phyloP scores from a whole-genome alignment of 202 grass and related monocot species.

The Cymbopogon flexuosus region DNA sequence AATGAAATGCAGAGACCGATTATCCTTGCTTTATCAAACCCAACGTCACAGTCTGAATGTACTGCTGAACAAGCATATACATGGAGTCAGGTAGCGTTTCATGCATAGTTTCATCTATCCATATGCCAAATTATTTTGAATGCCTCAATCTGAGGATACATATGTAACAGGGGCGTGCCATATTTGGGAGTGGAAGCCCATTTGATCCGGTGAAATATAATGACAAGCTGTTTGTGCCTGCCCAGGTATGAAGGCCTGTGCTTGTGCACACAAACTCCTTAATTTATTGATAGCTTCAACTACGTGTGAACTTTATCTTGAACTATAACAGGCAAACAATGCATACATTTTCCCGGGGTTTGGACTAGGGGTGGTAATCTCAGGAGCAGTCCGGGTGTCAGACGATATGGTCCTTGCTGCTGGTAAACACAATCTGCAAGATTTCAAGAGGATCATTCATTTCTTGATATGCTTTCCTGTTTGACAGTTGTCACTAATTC shows the following conservation, averaged over 20 bases:
- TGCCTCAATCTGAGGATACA: neutral
- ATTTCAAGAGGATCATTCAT: neutral
- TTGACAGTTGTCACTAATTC: neutral
- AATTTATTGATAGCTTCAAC: neutral
- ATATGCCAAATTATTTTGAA: neutral
- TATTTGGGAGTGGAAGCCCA: conserved; percentile 94
- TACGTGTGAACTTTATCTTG: conserved; percentile 6
- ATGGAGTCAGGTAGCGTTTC: conserved; percentile 65
- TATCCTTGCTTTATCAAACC: conserved; percentile 72
- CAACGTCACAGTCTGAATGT: conserved; percentile 67
- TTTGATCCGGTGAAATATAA: conserved; percentile 91
- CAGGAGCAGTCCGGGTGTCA: conserved; percentile 62
- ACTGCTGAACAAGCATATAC: conserved; percentile 73
- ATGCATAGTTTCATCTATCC: neutral
- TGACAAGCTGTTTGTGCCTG: conserved; percentile 52
- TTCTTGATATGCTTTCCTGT: neutral
- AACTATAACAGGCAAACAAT: conserved; percentile 66
- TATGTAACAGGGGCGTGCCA: conserved; percentile 47
- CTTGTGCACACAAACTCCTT: neutral
- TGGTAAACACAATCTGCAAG: conserved; percentile 36
- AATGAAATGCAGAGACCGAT: conserved; percentile 65
- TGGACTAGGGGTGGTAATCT: conserved; percentile 76
- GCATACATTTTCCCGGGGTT: conserved; percentile 95
- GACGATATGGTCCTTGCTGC: conserved; percentile 87
- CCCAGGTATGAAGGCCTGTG: conserved; percentile 50